Conservation (phyloP, 225 moss, liverwort and hornwort species). For the Physcomitrium patens region DNA sequence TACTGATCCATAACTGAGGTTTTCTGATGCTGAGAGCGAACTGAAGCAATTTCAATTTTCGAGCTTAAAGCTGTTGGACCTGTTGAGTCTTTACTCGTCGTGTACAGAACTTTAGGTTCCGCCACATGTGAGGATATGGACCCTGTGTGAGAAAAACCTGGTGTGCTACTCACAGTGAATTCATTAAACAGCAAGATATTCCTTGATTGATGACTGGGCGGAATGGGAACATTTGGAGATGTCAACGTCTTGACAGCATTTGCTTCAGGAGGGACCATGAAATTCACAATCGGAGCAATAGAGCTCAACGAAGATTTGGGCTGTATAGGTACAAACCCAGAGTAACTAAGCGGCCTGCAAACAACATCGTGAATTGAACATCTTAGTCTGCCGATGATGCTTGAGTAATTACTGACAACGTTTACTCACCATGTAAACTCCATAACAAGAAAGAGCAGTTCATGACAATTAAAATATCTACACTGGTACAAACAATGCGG, state of each 20-base stretch:
- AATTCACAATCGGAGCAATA: conserved; percentile 46
- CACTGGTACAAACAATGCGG: conserved; percentile 16
- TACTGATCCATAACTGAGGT: conserved; percentile 28
- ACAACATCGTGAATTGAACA: conserved; percentile 13
- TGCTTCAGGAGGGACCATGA: conserved; percentile 48
- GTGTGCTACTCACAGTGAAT: conserved; percentile 22
- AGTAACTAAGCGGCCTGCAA: conserved; percentile 44
- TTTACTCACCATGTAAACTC: background rate
- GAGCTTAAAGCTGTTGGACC: conserved; percentile 26
- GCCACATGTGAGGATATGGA: conserved; percentile 28
- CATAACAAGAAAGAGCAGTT: conserved; percentile 14
- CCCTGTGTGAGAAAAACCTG: conserved; percentile 31
- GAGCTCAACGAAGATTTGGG: conserved; percentile 46
- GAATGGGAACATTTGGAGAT: conserved; percentile 31
- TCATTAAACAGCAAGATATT: conserved; percentile 23
- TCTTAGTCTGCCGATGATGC: background rate
- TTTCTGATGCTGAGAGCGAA: conserved; percentile 39
- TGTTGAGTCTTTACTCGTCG: conserved; percentile 29
- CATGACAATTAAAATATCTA: conserved; percentile 16
- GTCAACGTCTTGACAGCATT: conserved; percentile 38
- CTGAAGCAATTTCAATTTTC: conserved; percentile 28
- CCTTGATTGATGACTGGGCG: conserved; percentile 35
- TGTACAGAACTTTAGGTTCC: conserved; percentile 37
- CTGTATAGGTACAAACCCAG: conserved; percentile 55
- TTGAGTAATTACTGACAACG: conserved; percentile 13